These are phyloP conservation scores for Trichoderma oligosporum DNA, from an alignment of 2,329 filamentous ascomycete species.

Conservation along the genomic window DNA sequence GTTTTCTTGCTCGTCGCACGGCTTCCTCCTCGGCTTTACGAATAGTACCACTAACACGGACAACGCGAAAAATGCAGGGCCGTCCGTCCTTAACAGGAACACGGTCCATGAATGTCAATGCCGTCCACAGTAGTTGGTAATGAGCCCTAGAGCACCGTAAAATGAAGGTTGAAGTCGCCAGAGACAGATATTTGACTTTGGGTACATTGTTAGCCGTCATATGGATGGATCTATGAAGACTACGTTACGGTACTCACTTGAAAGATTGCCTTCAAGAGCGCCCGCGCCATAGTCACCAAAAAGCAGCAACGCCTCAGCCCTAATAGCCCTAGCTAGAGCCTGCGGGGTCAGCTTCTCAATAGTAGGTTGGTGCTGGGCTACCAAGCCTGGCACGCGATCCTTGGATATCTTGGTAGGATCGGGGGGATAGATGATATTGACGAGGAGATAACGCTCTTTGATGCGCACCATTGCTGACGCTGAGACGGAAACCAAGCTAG, in stretches of 20 bases:
- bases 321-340: constrained; percentile 64
- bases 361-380: constrained; percentile 77
- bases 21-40: constrained; percentile 88
- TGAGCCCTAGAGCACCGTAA: constrained; percentile 77
- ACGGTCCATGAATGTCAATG: constrained; percentile 72
- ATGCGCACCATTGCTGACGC: constrained; percentile 76
- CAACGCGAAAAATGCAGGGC: constrained; percentile 76
- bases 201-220: background rate
- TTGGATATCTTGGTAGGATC: constrained; percentile 37
- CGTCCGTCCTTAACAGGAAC: constrained; percentile 59
- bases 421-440: constrained; percentile 85
- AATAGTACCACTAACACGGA: constrained; percentile 88
- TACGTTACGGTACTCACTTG: constrained; percentile 50
- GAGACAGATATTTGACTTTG: constrained; percentile 85
- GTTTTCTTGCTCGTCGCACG: constrained; percentile 68
- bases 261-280: constrained; percentile 63
- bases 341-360: constrained; percentile 65
- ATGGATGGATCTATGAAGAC: background rate
- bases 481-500: too few relatives aligned
- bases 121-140: constrained; percentile 85
- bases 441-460: constrained; percentile 92
- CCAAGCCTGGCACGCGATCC: constrained; percentile 51
- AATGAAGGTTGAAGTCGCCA: constrained; percentile 92
- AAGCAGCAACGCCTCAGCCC: constrained; percentile 64
- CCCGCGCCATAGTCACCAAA: constrained; percentile 90